These are phyloP conservation scores for Dionaea muscipula DNA, from an alignment of 179 eudicot species.

Conservation along the genomic window DNA sequence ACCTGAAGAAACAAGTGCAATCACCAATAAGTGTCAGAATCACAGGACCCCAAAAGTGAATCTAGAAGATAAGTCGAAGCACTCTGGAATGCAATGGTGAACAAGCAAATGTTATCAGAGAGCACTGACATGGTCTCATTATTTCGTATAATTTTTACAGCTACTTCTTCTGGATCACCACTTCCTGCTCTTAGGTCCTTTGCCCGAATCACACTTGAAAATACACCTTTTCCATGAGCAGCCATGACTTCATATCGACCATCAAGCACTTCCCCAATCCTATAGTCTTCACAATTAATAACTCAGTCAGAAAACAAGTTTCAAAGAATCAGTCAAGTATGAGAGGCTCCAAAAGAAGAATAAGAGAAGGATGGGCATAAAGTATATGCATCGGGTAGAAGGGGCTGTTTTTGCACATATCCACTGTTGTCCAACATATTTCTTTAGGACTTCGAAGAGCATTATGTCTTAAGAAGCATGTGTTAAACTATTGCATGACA, in stretches of 20 bases:
- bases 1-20: conserved; percentile 30
- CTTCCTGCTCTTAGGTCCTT: conserved; percentile 79
- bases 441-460: too few species aligned
- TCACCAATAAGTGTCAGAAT: not conserved
- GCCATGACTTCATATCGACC: conserved; percentile 89
- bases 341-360: too few species aligned
- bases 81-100: too few species aligned
- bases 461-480: too few species aligned
- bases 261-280: conserved; percentile 87
- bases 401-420: too few species aligned
- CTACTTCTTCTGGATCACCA: conserved; percentile 86
- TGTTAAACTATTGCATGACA: too few species aligned
- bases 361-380: too few species aligned
- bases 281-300: conserved; percentile 41
- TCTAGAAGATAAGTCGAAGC: too few species aligned
- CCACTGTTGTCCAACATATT: too few species aligned
- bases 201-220: conserved; percentile 93
- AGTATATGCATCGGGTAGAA: too few species aligned
- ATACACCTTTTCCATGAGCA: conserved; percentile 98
- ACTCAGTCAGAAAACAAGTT: not conserved
- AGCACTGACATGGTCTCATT: conserved; percentile 74
- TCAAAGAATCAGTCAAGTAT: not conserved
- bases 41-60: not conserved
- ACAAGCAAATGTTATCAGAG: not conserved
- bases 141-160: conserved; percentile 85